A percentile compares a stretch with the other conserved stretches of the same genome.
phyloP scores from a whole-genome alignment of 2,329 filamentous ascomycete species.

The Plenodomus biglobosus region DNA sequence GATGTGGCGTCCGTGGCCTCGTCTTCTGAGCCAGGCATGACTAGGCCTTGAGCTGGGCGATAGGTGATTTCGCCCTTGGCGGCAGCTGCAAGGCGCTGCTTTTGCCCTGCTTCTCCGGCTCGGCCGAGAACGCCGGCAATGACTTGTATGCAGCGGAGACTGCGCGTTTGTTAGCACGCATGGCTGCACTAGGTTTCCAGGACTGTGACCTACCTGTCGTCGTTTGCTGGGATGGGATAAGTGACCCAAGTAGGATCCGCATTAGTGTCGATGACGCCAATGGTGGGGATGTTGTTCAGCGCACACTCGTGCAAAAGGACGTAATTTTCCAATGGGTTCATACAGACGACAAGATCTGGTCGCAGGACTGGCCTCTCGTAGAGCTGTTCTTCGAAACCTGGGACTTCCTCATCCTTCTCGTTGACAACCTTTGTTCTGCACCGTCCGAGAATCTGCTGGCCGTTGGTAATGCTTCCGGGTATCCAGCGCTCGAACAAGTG shows the following conservation, averaged over 20 bases:
- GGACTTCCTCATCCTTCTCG: conserved; percentile 65
- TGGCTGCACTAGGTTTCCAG: background rate
- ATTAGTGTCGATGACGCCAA: conserved; percentile 93
- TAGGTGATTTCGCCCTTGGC: conserved; percentile 64
- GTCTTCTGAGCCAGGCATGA: conserved; percentile 19
- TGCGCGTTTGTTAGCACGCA: conserved; percentile 43
- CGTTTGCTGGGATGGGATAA: conserved; percentile 94
- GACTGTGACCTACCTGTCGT: conserved; percentile 70
- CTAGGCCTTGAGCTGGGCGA: conserved; percentile 30
- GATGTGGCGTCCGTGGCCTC: background rate
- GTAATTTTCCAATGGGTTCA: conserved; percentile 93
- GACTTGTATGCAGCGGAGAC: conserved; percentile 77
- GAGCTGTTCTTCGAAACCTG: conserved; percentile 67
- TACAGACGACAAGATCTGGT: conserved; percentile 86
- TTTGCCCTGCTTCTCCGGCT: conserved; percentile 77
- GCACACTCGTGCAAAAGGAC: conserved; percentile 89
- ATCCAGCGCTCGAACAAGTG: conserved; percentile 94
- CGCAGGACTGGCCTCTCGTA: conserved; percentile 66
- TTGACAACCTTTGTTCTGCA: conserved; percentile 75
- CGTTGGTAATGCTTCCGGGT: conserved; percentile 88
- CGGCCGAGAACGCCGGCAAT: conserved; percentile 83
- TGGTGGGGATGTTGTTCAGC: conserved; percentile 83
- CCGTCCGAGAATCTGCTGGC: conserved; percentile 77
- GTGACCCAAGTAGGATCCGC: conserved; percentile 91
- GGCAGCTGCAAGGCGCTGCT: conserved; percentile 65